A percentile compares a stretch with the other conserved stretches of the same genome.
Conservation (phyloP, 176 grass and related monocot genomes). For the Zoysia pacifica region DNA sequence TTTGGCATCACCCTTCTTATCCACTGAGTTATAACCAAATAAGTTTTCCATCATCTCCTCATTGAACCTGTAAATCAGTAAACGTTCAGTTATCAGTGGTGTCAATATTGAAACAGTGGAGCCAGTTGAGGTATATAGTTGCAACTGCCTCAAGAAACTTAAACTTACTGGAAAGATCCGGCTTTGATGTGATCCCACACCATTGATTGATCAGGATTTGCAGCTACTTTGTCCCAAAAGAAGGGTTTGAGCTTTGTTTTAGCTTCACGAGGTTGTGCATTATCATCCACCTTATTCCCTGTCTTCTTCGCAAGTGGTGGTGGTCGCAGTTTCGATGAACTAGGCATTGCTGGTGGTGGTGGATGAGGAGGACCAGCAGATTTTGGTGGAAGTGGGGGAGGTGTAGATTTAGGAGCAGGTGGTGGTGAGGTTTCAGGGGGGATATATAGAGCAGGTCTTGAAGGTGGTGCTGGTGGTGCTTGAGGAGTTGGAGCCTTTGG, state of each 20-base stretch:
- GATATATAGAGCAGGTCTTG: constrained; percentile 1
- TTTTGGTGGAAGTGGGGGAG: constrained; percentile 45
- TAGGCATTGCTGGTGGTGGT: constrained; percentile 52
- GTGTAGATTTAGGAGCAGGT: constrained; percentile 35
- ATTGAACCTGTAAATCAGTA: constrained; percentile 57
- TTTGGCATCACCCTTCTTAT: constrained; percentile 46
- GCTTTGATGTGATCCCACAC: constrained; percentile 77
- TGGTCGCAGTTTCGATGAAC: constrained; percentile 47
- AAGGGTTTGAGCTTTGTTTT: constrained; percentile 96
- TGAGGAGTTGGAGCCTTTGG: constrained; percentile 28
- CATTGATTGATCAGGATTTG: constrained; percentile 66
- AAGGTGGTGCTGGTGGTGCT: background rate
- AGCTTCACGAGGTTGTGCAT: constrained; percentile 39
- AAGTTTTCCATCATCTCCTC: constrained; percentile 82
- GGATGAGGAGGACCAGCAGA: constrained; percentile 28
- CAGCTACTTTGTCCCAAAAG: constrained; percentile 94
- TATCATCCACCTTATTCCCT: constrained; percentile 4
- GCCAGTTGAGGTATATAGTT: constrained; percentile 3
- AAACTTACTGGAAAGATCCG: constrained; percentile 96
- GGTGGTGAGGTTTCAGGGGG: constrained; percentile 7
- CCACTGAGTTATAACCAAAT: constrained; percentile 57
- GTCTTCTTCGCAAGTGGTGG: constrained; percentile 36
- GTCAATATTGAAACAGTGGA: constrained; percentile 18
- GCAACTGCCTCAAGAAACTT: constrained; percentile 35
- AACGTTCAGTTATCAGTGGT: background rate